phyloP scores from a whole-genome alignment of 1,139 yeast species.

The Magnusiomyces ingens region DNA sequence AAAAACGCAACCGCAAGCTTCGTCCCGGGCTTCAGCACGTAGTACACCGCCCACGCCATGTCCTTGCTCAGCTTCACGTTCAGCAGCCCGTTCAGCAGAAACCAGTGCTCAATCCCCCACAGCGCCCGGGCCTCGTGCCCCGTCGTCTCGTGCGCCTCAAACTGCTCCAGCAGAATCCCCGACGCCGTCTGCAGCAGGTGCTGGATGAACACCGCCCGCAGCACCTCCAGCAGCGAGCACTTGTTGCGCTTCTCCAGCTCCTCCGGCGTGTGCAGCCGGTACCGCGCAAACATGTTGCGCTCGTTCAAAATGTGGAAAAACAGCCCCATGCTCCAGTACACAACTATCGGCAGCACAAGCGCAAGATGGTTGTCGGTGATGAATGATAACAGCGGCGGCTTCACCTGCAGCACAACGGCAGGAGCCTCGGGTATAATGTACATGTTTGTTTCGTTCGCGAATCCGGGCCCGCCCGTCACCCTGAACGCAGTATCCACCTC shows the following conservation, averaged over 20 bases:
- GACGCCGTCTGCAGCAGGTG: slow-evolving; percentile 73
- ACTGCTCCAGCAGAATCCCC: slow-evolving; percentile 56
- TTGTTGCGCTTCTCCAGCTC: slow-evolving; percentile 72
- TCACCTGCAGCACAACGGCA: not conserved
- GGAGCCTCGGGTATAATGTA: not conserved
- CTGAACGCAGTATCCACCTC: too few relatives aligned
- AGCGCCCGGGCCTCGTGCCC: slow-evolving; percentile 66
- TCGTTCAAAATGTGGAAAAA: slow-evolving; percentile 72
- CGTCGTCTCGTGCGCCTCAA: slow-evolving; percentile 51
- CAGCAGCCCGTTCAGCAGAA: slow-evolving; percentile 34
- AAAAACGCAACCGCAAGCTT: slow-evolving; percentile 58
- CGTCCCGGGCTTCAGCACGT: slow-evolving; percentile 40
- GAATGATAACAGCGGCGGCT: not conserved
- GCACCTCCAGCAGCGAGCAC: slow-evolving; percentile 60
- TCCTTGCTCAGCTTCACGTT: slow-evolving; percentile 18
- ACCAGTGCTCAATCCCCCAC: slow-evolving; percentile 41
- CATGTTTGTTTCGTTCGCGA: too few relatives aligned
- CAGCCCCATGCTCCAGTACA: slow-evolving; percentile 54
- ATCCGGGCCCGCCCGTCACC: too few relatives aligned
- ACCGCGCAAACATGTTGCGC: slow-evolving; percentile 66
- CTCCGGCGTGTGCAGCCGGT: slow-evolving; percentile 86
- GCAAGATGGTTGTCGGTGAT: slow-evolving; percentile 1
- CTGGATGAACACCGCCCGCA: slow-evolving; percentile 76
- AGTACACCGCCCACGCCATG: slow-evolving; percentile 42
- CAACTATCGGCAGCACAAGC: not conserved